Base-by-base conservation (phyloP, 768 basidiomycete genomes). In the Tricholoma bakamatsutake region DNA sequence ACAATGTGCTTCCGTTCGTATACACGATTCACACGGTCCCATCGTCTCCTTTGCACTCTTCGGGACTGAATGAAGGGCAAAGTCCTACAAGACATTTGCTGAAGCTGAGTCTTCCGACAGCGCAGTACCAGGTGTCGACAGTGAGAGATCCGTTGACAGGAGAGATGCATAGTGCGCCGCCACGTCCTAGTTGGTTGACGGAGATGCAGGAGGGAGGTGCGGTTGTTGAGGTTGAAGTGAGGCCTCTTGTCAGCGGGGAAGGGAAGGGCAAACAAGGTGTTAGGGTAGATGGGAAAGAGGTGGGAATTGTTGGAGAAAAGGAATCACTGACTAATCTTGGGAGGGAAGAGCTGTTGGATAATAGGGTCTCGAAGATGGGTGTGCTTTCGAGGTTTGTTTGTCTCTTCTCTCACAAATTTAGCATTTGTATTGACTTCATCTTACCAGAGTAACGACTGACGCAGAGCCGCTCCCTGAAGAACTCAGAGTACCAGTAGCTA, bases 141-240 rank as follows among this genome's bases (percentile, higher is more conserved):
- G 80, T 95, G 34, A 74, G 80, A 48, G 91, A 96, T 69, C 94
- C 94, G 9, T 72, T 96, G 58, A 88, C 87, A 24, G 87, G 86
- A 13, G 82, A 86, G 71, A 77, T 74, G 53, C 78, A 78, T 45
- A 74, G 73, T 15, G 80, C 83, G 4, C 80, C 82, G 56, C 73
- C 78, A 34, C 84, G 80, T 59, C 90, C 93, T 7, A 72, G 71
- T 45, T 96, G 95, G 94, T 72, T 90, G 53, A 62, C 77, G 18
- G 80, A 83, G 49, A 69, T 92, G 55, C 80, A 85, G 61, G 84
- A 82, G 50, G 62, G 65, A 8, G 74, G 73, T 4, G 68, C 66
- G 8, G 60, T 85, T 21, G 78, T 91, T 18, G 75, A 80, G 30
- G 67, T 90, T 50, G 73, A 73, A 47, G 75, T 90, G 56, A 73